Evolutionary conservation across 225 moss, liverwort and hornwort genomes (phyloP), one percentile per base, ranked within the genome.

Genomic region (Asterella californica): DNA sequence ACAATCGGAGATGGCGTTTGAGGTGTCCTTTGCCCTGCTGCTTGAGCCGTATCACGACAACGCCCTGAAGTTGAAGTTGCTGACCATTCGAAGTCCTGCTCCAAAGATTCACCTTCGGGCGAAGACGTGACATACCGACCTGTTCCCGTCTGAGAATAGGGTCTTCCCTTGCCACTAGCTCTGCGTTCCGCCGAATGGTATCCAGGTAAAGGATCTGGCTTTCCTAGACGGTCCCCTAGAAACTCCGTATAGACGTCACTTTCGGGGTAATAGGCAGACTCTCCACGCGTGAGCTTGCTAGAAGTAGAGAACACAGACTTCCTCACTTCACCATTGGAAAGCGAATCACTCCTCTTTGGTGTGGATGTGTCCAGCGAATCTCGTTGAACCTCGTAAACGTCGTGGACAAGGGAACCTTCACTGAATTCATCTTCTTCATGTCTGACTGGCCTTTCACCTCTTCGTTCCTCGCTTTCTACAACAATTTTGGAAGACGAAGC

Each of bases 371-470:
- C 76, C 14, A 53, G 75, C 27, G 77, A 69, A 63, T 80, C 86
- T 79, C 83, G 79, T 59, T 85, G 90, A 61, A 91, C 92, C 87
- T 96, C 90, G 70, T 94, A 90, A 34, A 94, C 90, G 81, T 94
- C 96, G 60, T 91, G 90, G n/a, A 91, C 90, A 81, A 79, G 80
- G 21, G 84, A 81, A 49, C 85, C 87, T 80, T 89, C 88, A 53
- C 46, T 83, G 80, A 70, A 80, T n/a, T 25, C 83, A 49, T 83
- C 53, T 57, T 78, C 79, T 30, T 79, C 78, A 38, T 86, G 79
- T 5, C 59, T 83, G 33, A 77, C 33, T 54, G 50, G 74, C 50
- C 57, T 82, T 32, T 46, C 76, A 17, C 30, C 64, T 47, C 46
- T 82, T 33, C 18, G 59, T 15, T 47, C 72, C 52, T 75, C 48